Evolutionary conservation across 225 moss, liverwort and hornwort genomes (phyloP), one percentile per base, ranked within the genome.

Genomic region (Neckera pumila): DNA sequence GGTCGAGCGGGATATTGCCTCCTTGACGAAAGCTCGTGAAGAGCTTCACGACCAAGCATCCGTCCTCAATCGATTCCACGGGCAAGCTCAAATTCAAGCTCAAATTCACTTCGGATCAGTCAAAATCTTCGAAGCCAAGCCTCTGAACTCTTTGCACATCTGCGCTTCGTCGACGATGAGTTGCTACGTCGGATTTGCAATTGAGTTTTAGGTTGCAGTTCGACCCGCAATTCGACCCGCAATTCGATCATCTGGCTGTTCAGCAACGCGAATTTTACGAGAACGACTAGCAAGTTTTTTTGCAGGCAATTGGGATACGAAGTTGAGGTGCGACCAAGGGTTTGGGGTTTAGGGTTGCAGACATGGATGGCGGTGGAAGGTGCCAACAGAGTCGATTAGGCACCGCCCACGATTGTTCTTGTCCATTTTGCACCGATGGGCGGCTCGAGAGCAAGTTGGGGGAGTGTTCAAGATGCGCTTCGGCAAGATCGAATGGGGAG

Each of bases 321-420:
- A 56, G 20, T n/a, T n/a, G 51, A 53, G 76, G 56, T 54, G 86
- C 53, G 38, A 45, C 64, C 58, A 58, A 45, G 81, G 87, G 47
- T 88, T 89, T 76, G 36, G 86, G 86, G 80, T 88, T 88, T 84
- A 59, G 75, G 83, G 85, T 72, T 79, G 45, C 89, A 56, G 90
- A 85, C 84, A 94, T 94, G 94, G 94, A 94, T 94, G 94, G 86
- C 72, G 91, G 92, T 88, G 91, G 90, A 90, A 89, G 92, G 89
- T 93, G 93, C 81, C 93, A 90, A 87, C 92, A 87, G 85, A 84
- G 90, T 80, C 83, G 66, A 85, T 26, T 84, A 66, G 86, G 76
- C 89, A 87, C 79, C 62, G 85, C 85, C 62, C 51, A 54, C 80
- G 60, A 82, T 62, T 92, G 92, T 47, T 47, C 66, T 22, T 94